These are phyloP conservation scores for Cordyceps fumosorosea DNA, from an alignment of 2,329 filamentous ascomycete species.

Conservation along the genomic window DNA sequence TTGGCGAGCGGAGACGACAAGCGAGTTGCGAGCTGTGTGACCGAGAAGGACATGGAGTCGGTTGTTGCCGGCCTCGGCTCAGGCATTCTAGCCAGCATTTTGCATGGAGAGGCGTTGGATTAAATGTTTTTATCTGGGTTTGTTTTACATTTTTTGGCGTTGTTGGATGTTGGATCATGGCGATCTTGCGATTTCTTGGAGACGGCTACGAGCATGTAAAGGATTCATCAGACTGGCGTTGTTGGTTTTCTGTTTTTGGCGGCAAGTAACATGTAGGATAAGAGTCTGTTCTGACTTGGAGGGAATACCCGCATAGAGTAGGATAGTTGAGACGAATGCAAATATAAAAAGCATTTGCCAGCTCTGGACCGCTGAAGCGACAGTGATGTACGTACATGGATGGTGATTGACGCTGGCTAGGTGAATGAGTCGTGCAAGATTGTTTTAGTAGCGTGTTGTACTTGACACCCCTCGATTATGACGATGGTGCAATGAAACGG, in stretches of 20 bases:
- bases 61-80: conserved; percentile 58
- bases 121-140: conserved; percentile 19
- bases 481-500: not conserved
- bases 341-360: not conserved
- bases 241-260: not conserved
- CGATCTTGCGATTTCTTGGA: not conserved
- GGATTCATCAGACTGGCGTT: not conserved
- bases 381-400: not conserved
- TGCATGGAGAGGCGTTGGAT: conserved; percentile 55
- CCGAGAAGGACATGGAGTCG: conserved; percentile 69
- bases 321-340: not conserved
- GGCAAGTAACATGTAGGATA: not conserved
- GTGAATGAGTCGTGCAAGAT: not conserved
- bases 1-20: conserved; percentile 61
- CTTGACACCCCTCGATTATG: not conserved
- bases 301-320: conserved; percentile 1
- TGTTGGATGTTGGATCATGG: not conserved
- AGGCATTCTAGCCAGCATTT: conserved; percentile 55
- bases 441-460: not conserved
- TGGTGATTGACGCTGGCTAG: not conserved
- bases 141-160: not conserved
- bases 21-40: conserved; percentile 69
- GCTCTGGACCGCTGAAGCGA: not conserved
- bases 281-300: not conserved
- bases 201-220: not conserved